Percentiles rank a stretch among this genome's conserved stretches.
Conservation (phyloP, 495 filamentous ascomycete species). For the Aspergillus cristatus region DNA sequence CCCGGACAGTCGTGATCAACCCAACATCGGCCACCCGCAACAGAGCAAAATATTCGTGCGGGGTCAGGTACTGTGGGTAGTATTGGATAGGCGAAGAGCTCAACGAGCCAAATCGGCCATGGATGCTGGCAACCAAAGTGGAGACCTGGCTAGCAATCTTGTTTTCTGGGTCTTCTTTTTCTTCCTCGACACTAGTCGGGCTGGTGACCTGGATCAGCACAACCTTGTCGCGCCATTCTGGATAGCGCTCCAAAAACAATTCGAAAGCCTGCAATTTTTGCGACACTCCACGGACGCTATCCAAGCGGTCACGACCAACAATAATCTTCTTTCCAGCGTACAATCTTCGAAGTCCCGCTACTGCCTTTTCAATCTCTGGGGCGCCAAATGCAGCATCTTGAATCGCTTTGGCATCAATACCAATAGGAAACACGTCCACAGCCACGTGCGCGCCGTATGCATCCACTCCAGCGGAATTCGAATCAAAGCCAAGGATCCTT, state of each 20-base stretch:
- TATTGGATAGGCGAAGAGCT: constrained; percentile 84
- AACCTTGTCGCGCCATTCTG: constrained; percentile 84
- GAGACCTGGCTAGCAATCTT: constrained; percentile 77
- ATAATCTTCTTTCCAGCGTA: constrained; percentile 84
- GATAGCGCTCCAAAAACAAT: constrained; percentile 76
- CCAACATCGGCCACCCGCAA: constrained; percentile 80
- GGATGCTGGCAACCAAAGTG: constrained; percentile 81
- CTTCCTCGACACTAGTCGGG: constrained; percentile 66
- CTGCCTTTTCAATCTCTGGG: constrained; percentile 55
- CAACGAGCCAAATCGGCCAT: constrained; percentile 76
- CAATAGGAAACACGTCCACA: constrained; percentile 85
- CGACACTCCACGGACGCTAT: constrained; percentile 79
- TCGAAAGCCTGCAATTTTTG: constrained; percentile 93
- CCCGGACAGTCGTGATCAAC: constrained; percentile 82
- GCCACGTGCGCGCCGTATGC: constrained; percentile 81
- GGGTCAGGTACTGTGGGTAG: constrained; percentile 80
- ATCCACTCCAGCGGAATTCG: constrained; percentile 69
- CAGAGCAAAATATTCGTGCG: constrained; percentile 84
- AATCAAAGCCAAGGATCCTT: constrained; percentile 75
- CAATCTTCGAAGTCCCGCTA: constrained; percentile 54
- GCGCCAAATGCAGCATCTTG: constrained; percentile 61
- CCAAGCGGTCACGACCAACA: constrained; percentile 84
- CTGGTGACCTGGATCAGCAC: constrained; percentile 92
- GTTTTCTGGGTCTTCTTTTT: constrained; percentile 55
- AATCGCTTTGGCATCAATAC: constrained; percentile 69